Conservation (phyloP, 2,329 filamentous ascomycete species). For the Paraphoma sp. region DNA sequence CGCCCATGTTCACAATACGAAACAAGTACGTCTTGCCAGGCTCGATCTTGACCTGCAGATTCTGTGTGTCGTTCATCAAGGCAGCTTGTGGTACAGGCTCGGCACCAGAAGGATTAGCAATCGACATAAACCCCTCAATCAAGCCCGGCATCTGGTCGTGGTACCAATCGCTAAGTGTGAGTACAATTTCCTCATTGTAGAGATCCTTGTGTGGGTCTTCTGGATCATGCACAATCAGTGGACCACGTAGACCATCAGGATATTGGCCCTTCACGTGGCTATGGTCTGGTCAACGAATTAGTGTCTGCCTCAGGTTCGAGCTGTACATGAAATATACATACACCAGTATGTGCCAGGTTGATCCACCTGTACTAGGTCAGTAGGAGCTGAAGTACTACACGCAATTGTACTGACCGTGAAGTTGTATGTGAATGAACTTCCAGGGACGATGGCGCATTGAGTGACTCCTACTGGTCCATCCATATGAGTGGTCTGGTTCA, state of each 20-base stretch:
- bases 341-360: slow-evolving; percentile 68
- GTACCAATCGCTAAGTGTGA: slow-evolving; percentile 78
- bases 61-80: slow-evolving; percentile 68
- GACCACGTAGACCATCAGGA: slow-evolving; percentile 72
- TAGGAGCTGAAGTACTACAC: not conserved
- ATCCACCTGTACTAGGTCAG: slow-evolving; percentile 53
- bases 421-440: slow-evolving; percentile 68
- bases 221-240: slow-evolving; percentile 69
- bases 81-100: slow-evolving; percentile 72
- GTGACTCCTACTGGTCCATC: slow-evolving; percentile 73
- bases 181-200: slow-evolving; percentile 66
- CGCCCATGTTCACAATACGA: slow-evolving; percentile 73
- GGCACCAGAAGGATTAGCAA: slow-evolving; percentile 63
- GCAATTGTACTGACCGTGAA: slow-evolving; percentile 31
- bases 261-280: slow-evolving; percentile 68
- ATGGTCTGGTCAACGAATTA: slow-evolving; percentile 49
- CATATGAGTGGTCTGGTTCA: slow-evolving; percentile 77
- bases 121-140: slow-evolving; percentile 51
- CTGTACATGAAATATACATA: too few relatives aligned
- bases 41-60: slow-evolving; percentile 53
- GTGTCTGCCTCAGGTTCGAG: too few relatives aligned
- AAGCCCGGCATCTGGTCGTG: slow-evolving; percentile 64
- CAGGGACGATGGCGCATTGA: slow-evolving; percentile 64
- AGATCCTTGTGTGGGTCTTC: slow-evolving; percentile 59
- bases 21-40: slow-evolving; percentile 67